Evolutionary conservation across 1,284 basidiomycete genomes (phyloP).

Genomic region (Schizophyllum amplum): DNA sequence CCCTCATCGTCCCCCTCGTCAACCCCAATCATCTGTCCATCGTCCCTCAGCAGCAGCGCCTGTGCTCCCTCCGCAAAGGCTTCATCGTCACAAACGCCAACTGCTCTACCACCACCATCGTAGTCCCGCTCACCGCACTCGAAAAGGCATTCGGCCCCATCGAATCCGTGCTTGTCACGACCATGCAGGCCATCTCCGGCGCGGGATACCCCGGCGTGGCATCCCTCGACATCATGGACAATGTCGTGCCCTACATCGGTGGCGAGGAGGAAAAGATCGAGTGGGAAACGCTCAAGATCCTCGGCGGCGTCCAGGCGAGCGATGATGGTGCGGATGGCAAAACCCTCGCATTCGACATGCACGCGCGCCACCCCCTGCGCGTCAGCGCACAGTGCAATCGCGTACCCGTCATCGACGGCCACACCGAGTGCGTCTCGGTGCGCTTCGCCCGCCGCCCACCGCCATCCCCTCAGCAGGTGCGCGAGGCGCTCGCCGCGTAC

Average conservation of each 20-base stretch:
- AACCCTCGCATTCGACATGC: constrained; percentile 72
- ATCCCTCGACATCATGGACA: constrained; percentile 90
- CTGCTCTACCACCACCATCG: constrained; percentile 93
- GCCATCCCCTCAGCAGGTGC: constrained; percentile 84
- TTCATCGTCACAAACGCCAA: constrained; percentile 99
- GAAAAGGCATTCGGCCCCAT: constrained; percentile 91
- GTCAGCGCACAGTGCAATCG: constrained; percentile 91
- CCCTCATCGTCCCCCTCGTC: constrained; percentile 94
- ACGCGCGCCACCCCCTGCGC: constrained; percentile 68
- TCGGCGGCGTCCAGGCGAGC: constrained; percentile 67
- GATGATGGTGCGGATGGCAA: constrained; percentile 31
- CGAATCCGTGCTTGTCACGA: constrained; percentile 86
- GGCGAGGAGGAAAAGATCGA: constrained; percentile 99
- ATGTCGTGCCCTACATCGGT: constrained; percentile 90
- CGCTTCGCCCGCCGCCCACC: constrained; percentile 77
- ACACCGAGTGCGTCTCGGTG: constrained; percentile 84
- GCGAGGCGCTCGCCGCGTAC: constrained; percentile 72
- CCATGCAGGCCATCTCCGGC: constrained; percentile 97
- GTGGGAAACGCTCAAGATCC: constrained; percentile 97
- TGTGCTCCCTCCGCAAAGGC: constrained; percentile 73
- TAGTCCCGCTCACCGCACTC: constrained; percentile 88
- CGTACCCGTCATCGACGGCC: constrained; percentile 90
- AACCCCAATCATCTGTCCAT: constrained; percentile 87
- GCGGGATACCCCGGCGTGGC: constrained; percentile 95
- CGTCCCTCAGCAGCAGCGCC: constrained; percentile 72